Evolutionary conservation across 768 basidiomycete genomes (phyloP), one percentile per base, ranked within the genome.

Genomic region (Xerocomellus chrysenteron): DNA sequence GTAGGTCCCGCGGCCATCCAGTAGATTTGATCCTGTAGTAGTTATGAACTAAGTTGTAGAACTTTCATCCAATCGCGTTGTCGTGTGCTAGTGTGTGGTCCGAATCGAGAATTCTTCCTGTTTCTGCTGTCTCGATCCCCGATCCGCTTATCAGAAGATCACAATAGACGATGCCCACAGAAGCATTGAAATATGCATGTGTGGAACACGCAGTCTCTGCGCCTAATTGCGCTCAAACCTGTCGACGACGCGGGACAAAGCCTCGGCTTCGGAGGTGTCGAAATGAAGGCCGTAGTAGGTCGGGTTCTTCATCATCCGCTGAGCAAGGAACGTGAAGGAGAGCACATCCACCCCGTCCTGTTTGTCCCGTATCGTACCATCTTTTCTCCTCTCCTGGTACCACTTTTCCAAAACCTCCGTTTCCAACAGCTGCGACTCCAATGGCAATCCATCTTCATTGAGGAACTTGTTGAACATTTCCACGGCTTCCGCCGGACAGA

Each of bases 401-500:
- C 83, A 86, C 21, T 50, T 57, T 30, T 68, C 71, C 52, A 93
- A 65, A 28, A 76, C 70, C 10, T 75, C 68, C 41, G 78, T 78
- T 55, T 81, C 82, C 36, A 81, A 68, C 11, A 98, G 73, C 28
- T 77, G 76, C 10, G 96, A 98, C 73, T 99, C 97, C 36, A 98
- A 74, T 2, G 94, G 92, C 21, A 96, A 75, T 6, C 97, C 97
- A 21, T 94, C 88, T 33, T 68, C 64, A 54, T 87, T 85, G 59
- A 99, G 74, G 76, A 96, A 94, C 26, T 88, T 85, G 43, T 81
- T 81, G 68, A 93, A 86, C 14, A 87, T 87, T 59, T 93, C 90
- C 58, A 85, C 83, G 47, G 87, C 83, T 69, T 97, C 95, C 7
- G 85, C 78, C 62, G 94, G 95, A 71, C 96, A 98, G 68, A 99